Conservation (phyloP, 305 asterid species). For the Rubia peregrina region DNA sequence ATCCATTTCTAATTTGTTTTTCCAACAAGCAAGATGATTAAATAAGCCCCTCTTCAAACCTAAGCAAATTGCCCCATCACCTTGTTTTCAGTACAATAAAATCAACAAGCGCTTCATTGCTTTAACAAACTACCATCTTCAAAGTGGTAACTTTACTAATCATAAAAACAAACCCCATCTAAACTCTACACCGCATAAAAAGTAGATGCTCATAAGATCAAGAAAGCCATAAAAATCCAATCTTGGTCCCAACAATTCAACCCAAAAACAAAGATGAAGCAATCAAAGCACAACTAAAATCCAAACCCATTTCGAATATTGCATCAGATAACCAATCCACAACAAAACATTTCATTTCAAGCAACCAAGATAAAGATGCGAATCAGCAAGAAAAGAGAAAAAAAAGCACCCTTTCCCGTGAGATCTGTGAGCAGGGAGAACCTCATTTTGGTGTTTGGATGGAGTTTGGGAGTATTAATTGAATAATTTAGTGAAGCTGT, state of each 20-base stretch:
- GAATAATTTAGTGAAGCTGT: background rate
- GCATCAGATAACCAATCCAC: slow-evolving; percentile 2
- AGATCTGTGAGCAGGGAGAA: slow-evolving; percentile 15
- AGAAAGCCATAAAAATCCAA: slow-evolving; percentile 10
- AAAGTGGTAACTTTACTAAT: background rate
- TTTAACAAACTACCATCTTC: background rate
- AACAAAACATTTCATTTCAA: background rate
- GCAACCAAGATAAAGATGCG: background rate
- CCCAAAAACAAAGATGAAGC: background rate
- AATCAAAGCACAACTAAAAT: background rate
- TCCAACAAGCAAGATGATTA: too few relatives aligned
- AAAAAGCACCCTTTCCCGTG: slow-evolving; percentile 8
- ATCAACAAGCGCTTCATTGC: background rate
- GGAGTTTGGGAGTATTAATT: slow-evolving; percentile 7
- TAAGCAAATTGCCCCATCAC: background rate
- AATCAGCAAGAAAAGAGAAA: background rate
- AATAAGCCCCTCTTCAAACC: slow-evolving; percentile 3
- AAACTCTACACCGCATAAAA: slow-evolving; percentile 8
- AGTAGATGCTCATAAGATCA: slow-evolving; percentile 2
- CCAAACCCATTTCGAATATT: slow-evolving; percentile 6
- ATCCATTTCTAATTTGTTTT: background rate
- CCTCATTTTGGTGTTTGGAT: background rate
- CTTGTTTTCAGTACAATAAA: background rate
- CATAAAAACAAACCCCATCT: background rate
- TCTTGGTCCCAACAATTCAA: slow-evolving; percentile 11